Evolutionary conservation across 495 filamentous ascomycete species (phyloP), one percentile per base, ranked within the genome.

Genomic region (Xeromyces bisporus): DNA sequence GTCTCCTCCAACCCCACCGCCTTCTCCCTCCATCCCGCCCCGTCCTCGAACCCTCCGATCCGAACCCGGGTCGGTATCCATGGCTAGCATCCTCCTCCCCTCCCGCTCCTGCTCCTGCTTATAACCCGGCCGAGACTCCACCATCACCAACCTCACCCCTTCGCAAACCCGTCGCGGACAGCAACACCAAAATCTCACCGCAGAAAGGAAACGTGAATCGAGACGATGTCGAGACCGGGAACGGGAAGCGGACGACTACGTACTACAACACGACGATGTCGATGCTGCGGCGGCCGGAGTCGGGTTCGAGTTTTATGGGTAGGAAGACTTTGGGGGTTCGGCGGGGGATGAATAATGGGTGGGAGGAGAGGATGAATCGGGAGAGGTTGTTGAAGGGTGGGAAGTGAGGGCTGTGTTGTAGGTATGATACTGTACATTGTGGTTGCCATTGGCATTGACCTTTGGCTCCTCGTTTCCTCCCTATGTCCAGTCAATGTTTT

Each of bases 311-410:
- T 4, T 5, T 4, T 21, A 35, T 46, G 17, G 50, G 44, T 34
- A 48, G 60, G 29, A 64, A 55, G 46, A 73, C 69, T n/a, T 37
- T 74, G 32, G 72, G 72, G 3, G 60, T 67, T 32, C 59, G 71
- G 31, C 56, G 71, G 30, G 71, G 62, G 33, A 56, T 75, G 55
- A 64, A 67, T 37, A 67, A 68, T 31, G 9, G 20, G 5, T 70
- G 66, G 66, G 47, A 56, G 28, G 54, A 59, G 15, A 47, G 56
- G 40, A 64, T 64, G 60, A 60, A 59, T 39, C 44, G 50, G 39
- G 20, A 21, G 20, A 21, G 20, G 20, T 5, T 21, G 20, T n/a
- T n/a, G n/a, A n/a, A n/a, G n/a, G n/a, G n/a, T n/a, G n/a, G n/a
- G n/a, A n/a, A n/a, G n/a, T n/a, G n/a, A n/a, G n/a, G n/a, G n/a